phyloP scores from a whole-genome alignment of 768 basidiomycete genomes.

The Sistotremastrum suecicum region DNA sequence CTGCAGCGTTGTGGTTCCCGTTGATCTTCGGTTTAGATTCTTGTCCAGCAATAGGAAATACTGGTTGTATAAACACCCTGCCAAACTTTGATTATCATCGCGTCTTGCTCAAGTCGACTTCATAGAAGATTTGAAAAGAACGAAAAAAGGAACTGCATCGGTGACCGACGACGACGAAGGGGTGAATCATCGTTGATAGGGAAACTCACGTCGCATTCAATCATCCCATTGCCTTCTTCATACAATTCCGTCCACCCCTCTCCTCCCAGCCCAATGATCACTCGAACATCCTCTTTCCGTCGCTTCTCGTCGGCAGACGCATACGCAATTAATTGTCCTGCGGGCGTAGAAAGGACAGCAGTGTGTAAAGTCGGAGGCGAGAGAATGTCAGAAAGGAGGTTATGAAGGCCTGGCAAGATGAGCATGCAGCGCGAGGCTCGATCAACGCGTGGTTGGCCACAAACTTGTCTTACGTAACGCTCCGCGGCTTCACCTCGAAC shows the following conservation, averaged over 20 bases:
- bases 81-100: constrained; percentile 36
- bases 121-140: neutral
- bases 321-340: constrained; percentile 61
- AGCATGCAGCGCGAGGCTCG: constrained; percentile 33
- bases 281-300: constrained; percentile 60
- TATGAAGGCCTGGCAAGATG: constrained; percentile 52
- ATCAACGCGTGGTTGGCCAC: too few relatives aligned
- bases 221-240: constrained; percentile 53
- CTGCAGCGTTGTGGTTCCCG: too few relatives aligned
- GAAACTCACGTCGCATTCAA: constrained; percentile 53
- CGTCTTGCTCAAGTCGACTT: neutral
- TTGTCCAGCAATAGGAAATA: constrained; percentile 11
- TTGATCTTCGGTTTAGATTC: too few relatives aligned
- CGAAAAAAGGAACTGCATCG: neutral
- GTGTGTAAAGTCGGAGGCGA: constrained; percentile 51
- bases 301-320: constrained; percentile 34
- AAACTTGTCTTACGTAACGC: too few relatives aligned
- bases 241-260: constrained; percentile 71
- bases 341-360: constrained; percentile 52
- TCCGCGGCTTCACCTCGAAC: too few relatives aligned
- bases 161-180: constrained; percentile 8
- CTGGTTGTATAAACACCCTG: constrained; percentile 51
- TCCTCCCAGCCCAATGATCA: constrained; percentile 55
- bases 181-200: too few relatives aligned
- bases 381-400: constrained; percentile 47